Evolutionary conservation across 1,284 basidiomycete genomes (phyloP), one percentile per base, ranked within the genome.

Genomic region (Sparassis latifolia): DNA sequence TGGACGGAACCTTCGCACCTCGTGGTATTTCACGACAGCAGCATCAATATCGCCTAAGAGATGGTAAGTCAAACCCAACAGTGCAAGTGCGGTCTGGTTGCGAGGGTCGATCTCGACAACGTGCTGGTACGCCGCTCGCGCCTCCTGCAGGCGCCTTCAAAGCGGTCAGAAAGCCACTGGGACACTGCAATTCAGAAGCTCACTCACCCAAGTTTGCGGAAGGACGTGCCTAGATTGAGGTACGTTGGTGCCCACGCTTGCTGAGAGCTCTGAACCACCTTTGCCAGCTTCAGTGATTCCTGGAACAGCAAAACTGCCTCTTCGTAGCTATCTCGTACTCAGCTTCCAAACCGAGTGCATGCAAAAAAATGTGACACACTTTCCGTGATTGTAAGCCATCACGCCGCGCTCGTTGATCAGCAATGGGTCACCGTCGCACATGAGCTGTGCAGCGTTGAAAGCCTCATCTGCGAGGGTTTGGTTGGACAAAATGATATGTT

Each of bases 401-500:
- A 98, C 92, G 2, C 94, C 97, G 4, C 89, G 75, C 70, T 99
- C 97, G 64, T 99, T 98, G 47, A 88, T 75, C 33, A 97, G 72
- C 48, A 98, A 71, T 28, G 97, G 93, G 65, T 99, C 97, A 2
- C 80, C 79, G 49, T 86, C 77, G 63, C 92, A 93, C 68, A 96
- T 84, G 1, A 77, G 70, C 54, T 85, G 75, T 1, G 94, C 86
- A 1, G 93, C 89, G 52, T 83, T 75, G 38, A 99, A 76, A 37
- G 94, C 91, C 59, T 98, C 91, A 46, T 89, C 83, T 0, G 97
- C 97, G 35, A 95, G 77, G 12, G 73, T 67, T 52, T 84, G 78
- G 58, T 97, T 93, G 42, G 89, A 90, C 4, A 98, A 76, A 63
- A 89, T 87, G 44, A 99, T 87, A 59, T 99, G 92, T 65, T 99